Conservation (phyloP, 805 yeast genomes). For the Vanderwaltozyma verrucispora region DNA sequence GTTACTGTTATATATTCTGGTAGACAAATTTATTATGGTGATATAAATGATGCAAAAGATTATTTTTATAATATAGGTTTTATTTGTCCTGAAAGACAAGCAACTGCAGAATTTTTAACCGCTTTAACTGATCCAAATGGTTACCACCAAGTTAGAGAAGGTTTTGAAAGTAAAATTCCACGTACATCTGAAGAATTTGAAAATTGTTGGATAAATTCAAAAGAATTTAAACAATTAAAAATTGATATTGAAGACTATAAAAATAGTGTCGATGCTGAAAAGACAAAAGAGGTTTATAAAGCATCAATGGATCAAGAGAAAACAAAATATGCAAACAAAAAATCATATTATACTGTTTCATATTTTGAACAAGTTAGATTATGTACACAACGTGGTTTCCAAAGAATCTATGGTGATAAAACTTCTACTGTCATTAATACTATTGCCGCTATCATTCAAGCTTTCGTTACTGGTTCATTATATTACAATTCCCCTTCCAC, state of each 20-base stretch:
- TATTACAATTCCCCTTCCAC: slow-evolving; percentile 41
- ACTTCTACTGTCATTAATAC: slow-evolving; percentile 34
- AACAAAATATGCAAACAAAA: slow-evolving; percentile 14
- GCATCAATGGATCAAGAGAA: slow-evolving; percentile 24
- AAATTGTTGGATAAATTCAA: slow-evolving; percentile 34
- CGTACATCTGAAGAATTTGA: slow-evolving; percentile 49
- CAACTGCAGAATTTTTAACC: slow-evolving; percentile 53
- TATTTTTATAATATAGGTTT: slow-evolving; percentile 51
- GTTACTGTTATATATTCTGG: slow-evolving; percentile 44
- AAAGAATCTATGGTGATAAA: slow-evolving; percentile 47
- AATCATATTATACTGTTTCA: slow-evolving; percentile 21
- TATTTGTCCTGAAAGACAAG: slow-evolving; percentile 45
- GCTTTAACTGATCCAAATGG: slow-evolving; percentile 52
- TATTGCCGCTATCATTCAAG: slow-evolving; percentile 35
- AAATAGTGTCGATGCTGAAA: slow-evolving; percentile 21
- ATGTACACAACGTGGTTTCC: slow-evolving; percentile 42
- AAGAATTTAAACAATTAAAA: slow-evolving; percentile 29
- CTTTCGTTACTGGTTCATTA: slow-evolving; percentile 53
- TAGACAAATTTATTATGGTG: slow-evolving; percentile 48
- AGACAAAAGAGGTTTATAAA: slow-evolving; percentile 28
- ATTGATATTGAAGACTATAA: slow-evolving; percentile 34
- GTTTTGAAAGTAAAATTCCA: slow-evolving; percentile 42
- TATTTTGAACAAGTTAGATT: slow-evolving; percentile 39
- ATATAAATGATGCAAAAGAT: slow-evolving; percentile 35
- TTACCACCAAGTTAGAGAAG: slow-evolving; percentile 28